Evolutionary conservation across 192 early-diverging fungal genomes (phyloP), one percentile per base, ranked within the genome.

Genomic region (Umbelopsis sp.): DNA sequence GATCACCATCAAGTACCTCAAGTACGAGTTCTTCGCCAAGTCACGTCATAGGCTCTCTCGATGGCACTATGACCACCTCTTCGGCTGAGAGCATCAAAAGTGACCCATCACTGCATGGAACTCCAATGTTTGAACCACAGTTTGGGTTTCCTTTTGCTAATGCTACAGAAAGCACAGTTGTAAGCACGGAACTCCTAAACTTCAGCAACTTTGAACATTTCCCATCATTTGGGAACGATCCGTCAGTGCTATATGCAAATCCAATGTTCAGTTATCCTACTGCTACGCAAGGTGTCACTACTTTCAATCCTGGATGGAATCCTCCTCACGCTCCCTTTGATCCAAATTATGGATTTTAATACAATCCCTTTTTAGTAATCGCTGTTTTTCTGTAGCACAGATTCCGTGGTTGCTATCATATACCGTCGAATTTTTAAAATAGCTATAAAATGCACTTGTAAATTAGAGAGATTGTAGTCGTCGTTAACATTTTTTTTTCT

Each of bases 21-120:
- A 61, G 55, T 18, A 37, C 55, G 10, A 33, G 55, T 35, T 61
- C 55, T 35, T 61, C 55, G 11, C 55, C 55, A 35, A 61, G 30
- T 61, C 10, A 61, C 4, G 18, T 35, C 55, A 35, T 18, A 16
- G 55, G 55, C 9, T n/a, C 27, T 11, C 55, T 25, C 7, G 55
- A 61, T 61, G 33, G 25, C 4, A 18, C 55, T 16, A 30, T 35
- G 1, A 27, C 55, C 7, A 30, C 13, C 3, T 18, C 55, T 27
- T 18, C 55, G 10, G 18, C 53, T 18, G 10, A 23, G 6, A 61
- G 55, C 12, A 15, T 61, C 27, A 61, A 61, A 25, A 61, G 27
- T 0, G 30, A 27, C 7, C 33, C 55, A n/a, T 33, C 55, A 6
- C 8, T 8, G 11, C 30, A 27, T 35, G 55, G 0, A 30, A 5